Base-by-base conservation (phyloP, 306 rosid species). In the Inga leiocalycina region DNA sequence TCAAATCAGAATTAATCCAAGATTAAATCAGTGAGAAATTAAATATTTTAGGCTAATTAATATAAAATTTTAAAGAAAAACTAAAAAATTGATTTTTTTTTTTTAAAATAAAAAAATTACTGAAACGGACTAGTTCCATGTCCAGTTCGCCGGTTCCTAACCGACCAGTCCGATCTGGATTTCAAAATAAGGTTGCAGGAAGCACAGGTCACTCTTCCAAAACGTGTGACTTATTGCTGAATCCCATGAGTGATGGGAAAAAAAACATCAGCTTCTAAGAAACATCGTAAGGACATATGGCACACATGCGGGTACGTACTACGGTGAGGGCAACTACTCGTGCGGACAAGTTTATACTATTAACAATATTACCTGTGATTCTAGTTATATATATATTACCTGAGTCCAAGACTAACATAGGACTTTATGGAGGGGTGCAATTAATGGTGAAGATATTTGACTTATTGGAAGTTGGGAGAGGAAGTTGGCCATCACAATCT, bases 241-340 rank as follows among this genome's bases (percentile, higher is more conserved):
- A 41, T 16, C 66, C 64, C 83, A 71, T 19, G 68, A 70, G 68
- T 0, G 12, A 46, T 22, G 46, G 76, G 68, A 3, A 3, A 54
- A 54, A 10, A 79, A 77, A 22, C 46, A 32, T 3, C 8, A 61
- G 45, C 69, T 71, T 44, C 54, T 2, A 44, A 43, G 75, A 71
- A 71, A 20, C 19, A 43, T 71, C 16, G 34, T 10, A 20, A 15
- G 48, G 62, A 80, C 72, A 80, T 52, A 30, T 71, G 72, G 83
- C 78, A 71, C 71, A 59, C 83, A 71, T 71, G 78, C 72, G 72
- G 71, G 70, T 77, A 59, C 72, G 70, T 77, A 59, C 72, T 62
- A 59, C 72, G 57, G 30, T 8, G 45, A 3, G 45, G n/a, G 64
- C 61, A 43, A 59, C 71, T 56, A 56, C 70, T 80, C 83, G 48